phyloP scores from a whole-genome alignment of 2,329 filamentous ascomycete species.

The Zasmidium citrigriseum region DNA sequence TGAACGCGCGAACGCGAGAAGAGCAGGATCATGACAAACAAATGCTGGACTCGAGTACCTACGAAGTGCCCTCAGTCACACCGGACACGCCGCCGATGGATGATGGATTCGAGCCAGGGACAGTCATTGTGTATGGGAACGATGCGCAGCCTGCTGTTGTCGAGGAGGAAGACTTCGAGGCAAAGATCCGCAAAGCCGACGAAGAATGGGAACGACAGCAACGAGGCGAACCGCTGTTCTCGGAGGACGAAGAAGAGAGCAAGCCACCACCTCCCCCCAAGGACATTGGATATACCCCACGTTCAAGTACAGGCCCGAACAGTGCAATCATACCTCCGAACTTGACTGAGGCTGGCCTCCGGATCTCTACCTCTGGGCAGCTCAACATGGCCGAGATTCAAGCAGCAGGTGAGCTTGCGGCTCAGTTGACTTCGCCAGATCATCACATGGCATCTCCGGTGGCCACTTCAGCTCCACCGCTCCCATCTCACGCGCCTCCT shows the following conservation, averaged over 20 bases:
- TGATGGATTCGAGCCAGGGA: slow-evolving; percentile 28
- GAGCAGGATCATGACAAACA: slow-evolving; percentile 19
- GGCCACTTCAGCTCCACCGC: slow-evolving; percentile 36
- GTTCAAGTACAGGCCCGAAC: slow-evolving; percentile 32
- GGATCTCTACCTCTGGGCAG: slow-evolving; percentile 33
- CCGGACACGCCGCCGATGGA: slow-evolving; percentile 34
- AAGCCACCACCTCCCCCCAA: slow-evolving; percentile 47
- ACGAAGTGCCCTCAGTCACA: slow-evolving; percentile 32
- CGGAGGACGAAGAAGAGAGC: slow-evolving; percentile 30
- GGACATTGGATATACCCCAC: slow-evolving; percentile 39
- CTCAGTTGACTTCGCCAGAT: slow-evolving; percentile 15
- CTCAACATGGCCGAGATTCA: slow-evolving; percentile 41
- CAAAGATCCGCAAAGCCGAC: slow-evolving; percentile 33
- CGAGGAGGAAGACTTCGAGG: slow-evolving; percentile 32
- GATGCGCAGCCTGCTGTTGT: slow-evolving; percentile 10
- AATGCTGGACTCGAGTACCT: slow-evolving; percentile 24
- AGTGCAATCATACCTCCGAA: slow-evolving; percentile 24
- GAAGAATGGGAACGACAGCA: slow-evolving; percentile 35
- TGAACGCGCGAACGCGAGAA: slow-evolving; percentile 11
- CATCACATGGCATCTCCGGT: slow-evolving; percentile 15
- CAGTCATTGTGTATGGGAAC: slow-evolving; percentile 32
- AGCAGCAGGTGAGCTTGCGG: slow-evolving; percentile 23
- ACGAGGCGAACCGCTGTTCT: slow-evolving; percentile 24
- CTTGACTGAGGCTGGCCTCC: slow-evolving; percentile 25
- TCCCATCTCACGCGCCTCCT: slow-evolving; percentile 49